Evolutionary conservation across 1,284 basidiomycete genomes (phyloP).

Genomic region (Exsudoporus floridanus): DNA sequence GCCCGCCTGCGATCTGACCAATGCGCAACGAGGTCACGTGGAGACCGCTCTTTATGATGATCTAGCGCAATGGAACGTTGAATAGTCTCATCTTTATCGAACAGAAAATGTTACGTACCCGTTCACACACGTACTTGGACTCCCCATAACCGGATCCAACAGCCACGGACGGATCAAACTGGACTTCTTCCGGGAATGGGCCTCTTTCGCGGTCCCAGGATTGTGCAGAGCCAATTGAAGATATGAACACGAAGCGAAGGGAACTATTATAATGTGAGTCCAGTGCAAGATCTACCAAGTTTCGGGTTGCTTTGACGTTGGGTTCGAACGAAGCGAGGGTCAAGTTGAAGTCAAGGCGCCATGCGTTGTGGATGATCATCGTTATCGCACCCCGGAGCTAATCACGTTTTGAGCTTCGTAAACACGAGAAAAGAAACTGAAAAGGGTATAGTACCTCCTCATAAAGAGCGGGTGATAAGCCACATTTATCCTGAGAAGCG

Average conservation of each 20-base stretch:
- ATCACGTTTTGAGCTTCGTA: not conserved
- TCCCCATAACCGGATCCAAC: constrained; percentile 10
- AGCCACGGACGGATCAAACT: not conserved
- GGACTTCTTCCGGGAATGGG: constrained; percentile 5
- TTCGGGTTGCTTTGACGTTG: constrained; percentile 6
- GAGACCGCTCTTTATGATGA: constrained; percentile 29
- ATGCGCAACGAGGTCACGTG: constrained; percentile 29
- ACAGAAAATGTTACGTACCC: not conserved
- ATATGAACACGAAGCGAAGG: constrained; percentile 10
- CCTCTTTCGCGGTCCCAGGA: constrained; percentile 4
- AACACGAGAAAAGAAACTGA: no score
- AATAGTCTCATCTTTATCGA: not conserved
- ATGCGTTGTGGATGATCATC: constrained; percentile 13
- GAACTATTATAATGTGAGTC: not conserved
- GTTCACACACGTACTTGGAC: constrained; percentile 11
- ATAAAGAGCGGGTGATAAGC: constrained; percentile 6
- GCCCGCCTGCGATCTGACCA: constrained; percentile 35
- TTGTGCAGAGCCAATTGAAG: constrained; percentile 5
- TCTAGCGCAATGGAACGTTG: constrained; percentile 3
- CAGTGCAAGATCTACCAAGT: constrained; percentile 6
- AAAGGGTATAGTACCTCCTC: constrained; percentile 1
- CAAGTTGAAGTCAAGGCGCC: constrained; percentile 15
- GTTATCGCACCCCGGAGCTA: constrained; percentile 2
- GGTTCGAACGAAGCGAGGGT: constrained; percentile 7
- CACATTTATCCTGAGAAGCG: constrained; percentile 7